Base-by-base conservation (phyloP, 306 rosid genomes). In the Pterocarpus santalinus region DNA sequence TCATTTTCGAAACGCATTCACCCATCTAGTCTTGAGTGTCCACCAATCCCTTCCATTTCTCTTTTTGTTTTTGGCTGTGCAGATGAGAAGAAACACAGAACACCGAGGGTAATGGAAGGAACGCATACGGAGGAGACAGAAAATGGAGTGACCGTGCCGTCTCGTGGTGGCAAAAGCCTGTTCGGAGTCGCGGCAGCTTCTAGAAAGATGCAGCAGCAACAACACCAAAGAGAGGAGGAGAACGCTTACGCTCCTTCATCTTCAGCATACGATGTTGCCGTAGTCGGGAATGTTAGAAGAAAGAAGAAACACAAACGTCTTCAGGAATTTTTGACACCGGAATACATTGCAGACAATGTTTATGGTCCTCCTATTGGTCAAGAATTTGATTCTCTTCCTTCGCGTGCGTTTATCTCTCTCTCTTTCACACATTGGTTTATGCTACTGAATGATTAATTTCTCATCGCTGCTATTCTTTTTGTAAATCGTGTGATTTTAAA, bases 81-180 rank as follows among this genome's bases (percentile, higher is more conserved):
- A 94, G 98, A 90, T 90, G 90, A 91, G 61, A 91, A 87, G 36
- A 91, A 85, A 32, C 89, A 79, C 76, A 88, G 93, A 52, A 58
- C 84, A 1, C 82, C 65, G 76, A 74, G n/a, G 17, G 75, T 75
- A 4, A 81, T 91, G 85, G 85, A 90, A 78, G 81, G 80, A 67
- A 36, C 67, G 1, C 38, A n/a, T 84, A 89, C 82, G 81, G 88
- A 83, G 52, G 90, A 81, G 71, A 80, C 88, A 43, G 88, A 68
- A 65, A 83, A 79, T 43, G 86, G 81, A 64, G 58, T 28, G 70
- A 28, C 69, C 30, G 82, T 61, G 22, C 35, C 85, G 4, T 39
- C 80, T 16, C 34, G 36, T 15, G 78, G 83, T 60, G 85, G 89
- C 57, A 81, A 81, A 77, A 66, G 69, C 51, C 63, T 79, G 28